Base-by-base conservation (phyloP, 441 rosid genomes). In the Heliophila coronopifolia region DNA sequence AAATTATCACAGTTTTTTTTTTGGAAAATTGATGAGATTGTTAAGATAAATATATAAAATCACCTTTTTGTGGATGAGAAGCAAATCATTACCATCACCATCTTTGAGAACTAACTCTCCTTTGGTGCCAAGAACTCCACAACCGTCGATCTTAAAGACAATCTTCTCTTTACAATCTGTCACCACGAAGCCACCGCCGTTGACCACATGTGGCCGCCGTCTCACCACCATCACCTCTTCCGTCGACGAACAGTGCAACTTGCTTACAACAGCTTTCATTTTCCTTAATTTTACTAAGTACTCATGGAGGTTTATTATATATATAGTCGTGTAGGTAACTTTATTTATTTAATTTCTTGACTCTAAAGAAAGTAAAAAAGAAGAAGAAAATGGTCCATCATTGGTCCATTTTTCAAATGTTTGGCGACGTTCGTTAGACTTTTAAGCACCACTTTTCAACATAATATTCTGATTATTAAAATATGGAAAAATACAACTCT, bases 111-210 rank as follows among this genome's bases (percentile, higher is more conserved):
- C 51, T 4, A 90, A 53, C 68, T 86, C 74, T 5, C 86, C 92
- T 54, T 47, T 67, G 3, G 65, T 59, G 13, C 96, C 98, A n/a
- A 78, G 68, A 58, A 80, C 78, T 15, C 84, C 92, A 11, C 94
- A 90, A 2, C 98, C 98, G 11, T 84, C 94, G 5, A 81, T 83
- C 50, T 74, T 70, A 66, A 86, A 90, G 48, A 80, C 69, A 31
- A 65, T 75, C 16, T 61, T 79, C 43, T 86, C 89, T 72, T 50
- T 54, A 54, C 52, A 69, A 65, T 86, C 76, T 0, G 92, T 76
- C 12, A 84, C 95, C 24, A 90, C 89, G 15, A 90, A 80, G 11
- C 97, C 95, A 16, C 95, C 95, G 0, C 97, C 95, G 10, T 61
- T 73, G 10, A 74, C 75, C 2, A 68, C 84, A 15, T 71, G 80